Base-by-base conservation (phyloP, 257 asterid species). In the Przewalskia tangutica region DNA sequence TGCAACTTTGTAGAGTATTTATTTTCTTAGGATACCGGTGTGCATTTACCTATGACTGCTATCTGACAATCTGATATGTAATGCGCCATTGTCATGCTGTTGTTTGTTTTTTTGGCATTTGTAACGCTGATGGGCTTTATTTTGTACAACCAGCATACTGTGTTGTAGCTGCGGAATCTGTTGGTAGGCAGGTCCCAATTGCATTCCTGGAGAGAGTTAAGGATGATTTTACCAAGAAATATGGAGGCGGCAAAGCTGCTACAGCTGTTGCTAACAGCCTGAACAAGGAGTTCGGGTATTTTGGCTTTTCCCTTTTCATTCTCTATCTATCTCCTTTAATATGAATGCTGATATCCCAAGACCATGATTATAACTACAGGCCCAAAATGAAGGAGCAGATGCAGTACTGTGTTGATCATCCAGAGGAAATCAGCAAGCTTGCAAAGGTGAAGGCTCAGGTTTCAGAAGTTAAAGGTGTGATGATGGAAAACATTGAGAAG, bases 401-500 rank as follows among this genome's bases (percentile, higher is more conserved):
- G 99, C 97, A 95, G 77, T 95, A 91, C 77, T 95, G 98, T 79
- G 95, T 92, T 84, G 97, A 93, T 88, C 95, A 95, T 85, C 98
- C 99, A 32, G 99, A 95, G 77, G 99, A 95, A 90, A 86, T 95
- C 86, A 95, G 88, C 83, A 93, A 95, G 89, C 88, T 95, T 65
- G 73, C 99, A 4, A 89, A 93, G 90, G 98, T 95, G 88, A 92
- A 93, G 88, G 98, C 98, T 84, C 99, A 93, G 88, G 98, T 95
- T 86, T 84, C 97, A 17, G 98, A 95, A 92, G 98, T 95, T 78
- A 95, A 95, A 84, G 98, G 98, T 66, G 98, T 95, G 86, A 95
- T 95, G 98, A 95, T 93, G 97, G 98, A 95, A 81, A 95, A 95
- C 84, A 95, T 95, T 66, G 98, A 95, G 86, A 95, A 95, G 97